Conservation (phyloP, 2,329 filamentous ascomycete species). For the Bertia moriformis region DNA sequence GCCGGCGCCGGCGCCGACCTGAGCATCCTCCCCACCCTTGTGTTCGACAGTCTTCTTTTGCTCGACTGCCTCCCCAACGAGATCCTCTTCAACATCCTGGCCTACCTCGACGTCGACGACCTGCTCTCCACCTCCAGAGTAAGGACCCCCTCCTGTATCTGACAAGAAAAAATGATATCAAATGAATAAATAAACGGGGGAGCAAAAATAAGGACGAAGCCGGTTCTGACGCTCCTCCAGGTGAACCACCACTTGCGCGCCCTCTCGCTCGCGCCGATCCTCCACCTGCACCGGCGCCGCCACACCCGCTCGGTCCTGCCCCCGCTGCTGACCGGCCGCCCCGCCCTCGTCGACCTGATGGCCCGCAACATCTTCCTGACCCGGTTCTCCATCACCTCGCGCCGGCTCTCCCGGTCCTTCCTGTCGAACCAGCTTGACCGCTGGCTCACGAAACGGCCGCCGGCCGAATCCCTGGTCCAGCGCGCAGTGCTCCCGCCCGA, state of each 20-base stretch:
- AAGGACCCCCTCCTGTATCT: slow-evolving; percentile 18
- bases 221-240: slow-evolving; percentile 23
- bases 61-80: slow-evolving; percentile 36
- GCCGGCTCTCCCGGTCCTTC: slow-evolving; percentile 46
- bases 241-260: slow-evolving; percentile 45
- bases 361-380: slow-evolving; percentile 53
- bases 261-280: slow-evolving; percentile 48
- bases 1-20: too few relatives aligned
- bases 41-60: too few relatives aligned
- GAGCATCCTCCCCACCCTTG: too few relatives aligned
- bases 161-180: slow-evolving; percentile 1
- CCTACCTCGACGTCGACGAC: slow-evolving; percentile 41
- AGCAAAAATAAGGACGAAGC: slow-evolving; percentile 4
- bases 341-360: slow-evolving; percentile 46
- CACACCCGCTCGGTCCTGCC: slow-evolving; percentile 36
- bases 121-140: slow-evolving; percentile 40
- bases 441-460: slow-evolving; percentile 42
- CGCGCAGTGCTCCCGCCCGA: slow-evolving; percentile 51
- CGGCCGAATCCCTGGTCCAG: slow-evolving; percentile 42
- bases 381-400: slow-evolving; percentile 48
- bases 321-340: slow-evolving; percentile 38
- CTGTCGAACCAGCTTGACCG: slow-evolving; percentile 51
- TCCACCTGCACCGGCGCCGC: slow-evolving; percentile 48
- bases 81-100: slow-evolving; percentile 36
- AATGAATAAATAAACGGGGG: slow-evolving; percentile 1